Evolutionary conservation across 371 early-diverging fungal species (phyloP).

Genomic region (Zancudomyces culisetae): DNA sequence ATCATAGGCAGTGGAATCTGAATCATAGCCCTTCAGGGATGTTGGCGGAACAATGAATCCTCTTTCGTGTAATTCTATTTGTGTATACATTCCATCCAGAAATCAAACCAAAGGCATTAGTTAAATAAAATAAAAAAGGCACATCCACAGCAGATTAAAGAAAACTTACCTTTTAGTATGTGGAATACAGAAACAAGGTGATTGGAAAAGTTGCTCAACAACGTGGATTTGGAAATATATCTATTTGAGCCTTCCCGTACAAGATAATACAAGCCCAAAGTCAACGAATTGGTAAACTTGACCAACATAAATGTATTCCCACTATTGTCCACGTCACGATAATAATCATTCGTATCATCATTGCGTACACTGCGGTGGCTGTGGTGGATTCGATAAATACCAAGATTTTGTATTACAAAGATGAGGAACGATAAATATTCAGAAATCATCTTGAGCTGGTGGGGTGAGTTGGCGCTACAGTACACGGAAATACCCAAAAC

Average conservation of each 20-base stretch:
- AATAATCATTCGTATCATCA: no score
- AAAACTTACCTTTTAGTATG: no score
- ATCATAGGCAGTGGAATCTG: not conserved
- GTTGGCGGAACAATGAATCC: not conserved
- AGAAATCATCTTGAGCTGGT: conserved; percentile 1
- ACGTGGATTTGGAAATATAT: no score
- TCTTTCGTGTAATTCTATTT: not conserved
- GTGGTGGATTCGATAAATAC: not conserved
- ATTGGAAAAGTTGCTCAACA: no score
- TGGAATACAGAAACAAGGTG: no score
- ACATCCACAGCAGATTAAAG: no score
- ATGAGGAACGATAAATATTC: not conserved
- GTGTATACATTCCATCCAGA: no score
- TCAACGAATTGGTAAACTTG: not conserved
- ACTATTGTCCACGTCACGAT: no score
- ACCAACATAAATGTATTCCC: not conserved
- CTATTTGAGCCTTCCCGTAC: no score
- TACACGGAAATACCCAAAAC: not conserved
- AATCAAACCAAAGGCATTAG: no score
- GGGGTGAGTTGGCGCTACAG: conserved; percentile 1
- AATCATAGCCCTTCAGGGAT: no score
- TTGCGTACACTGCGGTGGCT: not conserved
- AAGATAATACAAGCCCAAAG: not conserved
- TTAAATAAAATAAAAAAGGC: no score
- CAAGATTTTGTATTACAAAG: not conserved